These are phyloP conservation scores for Nidularia pulvinata DNA, from an alignment of 768 basidiomycete genomes.

Conservation along the genomic window DNA sequence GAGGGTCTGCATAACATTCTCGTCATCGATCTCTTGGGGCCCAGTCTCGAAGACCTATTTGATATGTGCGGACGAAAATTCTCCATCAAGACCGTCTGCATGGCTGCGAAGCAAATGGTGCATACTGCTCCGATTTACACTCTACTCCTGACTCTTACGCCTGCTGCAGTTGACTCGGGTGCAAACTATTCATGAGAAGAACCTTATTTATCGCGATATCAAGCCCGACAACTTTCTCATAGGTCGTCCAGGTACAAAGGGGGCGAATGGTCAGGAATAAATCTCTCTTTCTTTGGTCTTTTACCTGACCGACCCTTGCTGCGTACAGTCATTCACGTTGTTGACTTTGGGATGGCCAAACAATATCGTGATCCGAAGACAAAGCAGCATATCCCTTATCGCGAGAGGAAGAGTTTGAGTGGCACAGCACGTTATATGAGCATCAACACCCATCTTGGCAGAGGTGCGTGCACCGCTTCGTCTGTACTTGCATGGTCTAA, in stretches of 20 bases:
- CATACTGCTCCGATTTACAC: conserved; percentile 13
- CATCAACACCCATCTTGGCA: conserved; percentile 97
- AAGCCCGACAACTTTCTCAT: conserved; percentile 99
- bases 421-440: conserved; percentile 99
- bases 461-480: conserved; percentile 55
- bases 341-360: conserved; percentile 99
- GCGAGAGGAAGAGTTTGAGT: conserved; percentile 95
- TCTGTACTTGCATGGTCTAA: not conserved
- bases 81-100: conserved; percentile 96
- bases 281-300: not conserved
- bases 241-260: conserved; percentile 91
- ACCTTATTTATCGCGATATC: conserved; percentile 99
- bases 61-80: conserved; percentile 99
- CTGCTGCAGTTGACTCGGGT: conserved; percentile 80
- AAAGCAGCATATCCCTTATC: conserved; percentile 98
- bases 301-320: conserved; percentile 4
- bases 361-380: conserved; percentile 99
- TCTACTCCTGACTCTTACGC: not conserved
- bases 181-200: conserved; percentile 99
- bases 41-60: conserved; percentile 96
- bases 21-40: conserved; percentile 97
- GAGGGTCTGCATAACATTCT: conserved; percentile 98
- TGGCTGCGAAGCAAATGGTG: conserved; percentile 98
- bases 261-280: conserved; percentile 67
- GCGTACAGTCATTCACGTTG: conserved; percentile 79